Base-by-base conservation (phyloP, 331 rosid genomes). In the Malus hybrid region DNA sequence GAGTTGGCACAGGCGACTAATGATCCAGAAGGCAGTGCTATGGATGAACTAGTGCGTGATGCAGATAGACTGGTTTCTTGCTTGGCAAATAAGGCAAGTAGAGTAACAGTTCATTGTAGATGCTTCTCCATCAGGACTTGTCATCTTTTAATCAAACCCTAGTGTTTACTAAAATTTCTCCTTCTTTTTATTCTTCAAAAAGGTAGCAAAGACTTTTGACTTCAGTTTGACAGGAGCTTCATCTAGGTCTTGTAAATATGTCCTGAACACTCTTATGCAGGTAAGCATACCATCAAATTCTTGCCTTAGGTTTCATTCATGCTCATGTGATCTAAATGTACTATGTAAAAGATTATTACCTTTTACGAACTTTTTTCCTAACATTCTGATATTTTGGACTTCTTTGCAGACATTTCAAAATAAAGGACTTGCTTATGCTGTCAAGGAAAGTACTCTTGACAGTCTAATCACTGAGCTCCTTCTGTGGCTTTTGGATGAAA, bases 401-500 rank as follows among this genome's bases (percentile, higher is more conserved):
- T 76, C 85, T 27, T 55, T 73, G 48, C 91, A 95, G 99, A 95
- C 99, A 56, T 95, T 95, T 84, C 97, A 90, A 83, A 95, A 95
- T 83, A 95, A 86, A 87, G 83, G 97, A 86, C 87, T 92, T 48
- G 99, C 97, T 74, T 60, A 92, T 82, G 96, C 97, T 31, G 97
- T 92, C 32, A 90, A 89, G 85, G 97, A 92, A 89, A 86, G 83
- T 76, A 95, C 97, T 75, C 93, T 95, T 67, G 93, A 95, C 82
- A 89, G 97, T 86, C 96, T 95, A 71, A 89, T 92, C 28, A 92
- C 99, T 28, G 99, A 95, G 87, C 97, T 95, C 39, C 90, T 95
- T 69, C 89, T 95, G 71, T 95, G 99, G 99, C 99, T 95, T 81
- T 86, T 92, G 87, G 99, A 95, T 88, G 99, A 95, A 82, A 88